Evolutionary conservation across 441 rosid genomes (phyloP).

Genomic region (Metrosideros polymorpha): DNA sequence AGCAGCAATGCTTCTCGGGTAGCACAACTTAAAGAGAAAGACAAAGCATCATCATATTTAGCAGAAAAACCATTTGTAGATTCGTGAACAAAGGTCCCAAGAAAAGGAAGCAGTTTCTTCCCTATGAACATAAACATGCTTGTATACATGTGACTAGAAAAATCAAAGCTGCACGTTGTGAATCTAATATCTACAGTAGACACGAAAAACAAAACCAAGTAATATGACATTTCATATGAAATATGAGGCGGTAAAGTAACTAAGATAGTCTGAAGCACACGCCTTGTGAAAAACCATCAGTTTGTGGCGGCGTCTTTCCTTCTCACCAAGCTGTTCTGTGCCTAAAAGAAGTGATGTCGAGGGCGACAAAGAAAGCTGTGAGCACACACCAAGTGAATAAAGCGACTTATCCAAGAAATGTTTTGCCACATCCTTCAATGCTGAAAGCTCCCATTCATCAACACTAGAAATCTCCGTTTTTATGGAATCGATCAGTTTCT

Average conservation of each 20-base stretch:
- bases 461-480: constrained; percentile 38
- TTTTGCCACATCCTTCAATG: constrained; percentile 42
- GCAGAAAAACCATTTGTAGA: neutral
- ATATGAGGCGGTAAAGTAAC: neutral
- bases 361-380: constrained; percentile 44
- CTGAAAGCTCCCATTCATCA: constrained; percentile 41
- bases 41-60: neutral
- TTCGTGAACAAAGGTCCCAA: neutral
- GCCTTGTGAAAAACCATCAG: constrained; percentile 63
- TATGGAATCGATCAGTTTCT: constrained; percentile 49
- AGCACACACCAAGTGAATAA: constrained; percentile 45
- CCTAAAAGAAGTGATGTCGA: constrained; percentile 41
- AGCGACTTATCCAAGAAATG: constrained; percentile 62
- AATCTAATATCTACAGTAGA: neutral
- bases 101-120: neutral
- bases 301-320: constrained; percentile 41
- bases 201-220: neutral
- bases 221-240: neutral
- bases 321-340: constrained; percentile 52
- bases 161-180: neutral
- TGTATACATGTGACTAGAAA: neutral
- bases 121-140: neutral
- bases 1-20: neutral
- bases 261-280: constrained; percentile 5
- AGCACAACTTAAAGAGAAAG: neutral